A percentile compares a stretch with the other conserved stretches of the same genome.
Evolutionary conservation across 2,329 filamentous ascomycete genomes (phyloP).

Genomic region (Annulohypoxylon truncatum): DNA sequence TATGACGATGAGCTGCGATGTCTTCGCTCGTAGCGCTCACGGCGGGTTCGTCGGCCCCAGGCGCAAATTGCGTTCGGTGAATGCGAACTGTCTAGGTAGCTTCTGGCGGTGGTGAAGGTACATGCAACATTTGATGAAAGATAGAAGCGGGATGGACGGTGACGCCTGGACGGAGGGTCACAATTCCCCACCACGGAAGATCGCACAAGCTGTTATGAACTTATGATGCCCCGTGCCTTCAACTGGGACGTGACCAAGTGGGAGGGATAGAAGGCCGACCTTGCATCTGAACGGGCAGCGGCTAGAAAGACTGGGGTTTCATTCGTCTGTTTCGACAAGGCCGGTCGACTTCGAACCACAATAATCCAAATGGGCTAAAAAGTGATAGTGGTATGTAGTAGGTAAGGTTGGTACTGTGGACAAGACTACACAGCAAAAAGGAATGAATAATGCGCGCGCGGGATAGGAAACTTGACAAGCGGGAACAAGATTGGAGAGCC

Average conservation of each 20-base stretch:
- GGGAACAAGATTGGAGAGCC: constrained; percentile 36
- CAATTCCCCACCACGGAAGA: constrained; percentile 54
- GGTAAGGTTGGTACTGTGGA: constrained; percentile 25
- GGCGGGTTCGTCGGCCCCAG: constrained; percentile 46
- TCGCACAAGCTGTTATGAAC: constrained; percentile 54
- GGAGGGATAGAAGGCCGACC: constrained; percentile 53
- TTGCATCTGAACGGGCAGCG: constrained; percentile 54
- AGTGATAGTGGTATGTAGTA: constrained; percentile 10
- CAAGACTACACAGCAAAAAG: constrained; percentile 20
- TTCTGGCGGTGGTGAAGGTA: constrained; percentile 47
- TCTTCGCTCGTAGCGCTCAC: constrained; percentile 50
- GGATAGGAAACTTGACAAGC: constrained; percentile 33
- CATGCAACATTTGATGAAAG: constrained; percentile 42
- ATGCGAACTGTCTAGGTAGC: constrained; percentile 45
- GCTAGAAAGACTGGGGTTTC: constrained; percentile 55
- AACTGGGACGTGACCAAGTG: constrained; percentile 51
- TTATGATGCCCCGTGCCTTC: constrained; percentile 53
- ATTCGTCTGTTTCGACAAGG: constrained; percentile 52
- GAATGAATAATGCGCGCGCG: constrained; percentile 18
- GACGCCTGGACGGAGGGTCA: constrained; percentile 52
- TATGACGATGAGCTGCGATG: constrained; percentile 52
- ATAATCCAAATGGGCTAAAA: constrained; percentile 40
- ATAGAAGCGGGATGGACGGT: constrained; percentile 50
- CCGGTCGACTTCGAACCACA: constrained; percentile 47
- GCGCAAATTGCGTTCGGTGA: constrained; percentile 47